phyloP scores from a whole-genome alignment of 352 stramenopile species.

The Pythium grandisporangium region DNA sequence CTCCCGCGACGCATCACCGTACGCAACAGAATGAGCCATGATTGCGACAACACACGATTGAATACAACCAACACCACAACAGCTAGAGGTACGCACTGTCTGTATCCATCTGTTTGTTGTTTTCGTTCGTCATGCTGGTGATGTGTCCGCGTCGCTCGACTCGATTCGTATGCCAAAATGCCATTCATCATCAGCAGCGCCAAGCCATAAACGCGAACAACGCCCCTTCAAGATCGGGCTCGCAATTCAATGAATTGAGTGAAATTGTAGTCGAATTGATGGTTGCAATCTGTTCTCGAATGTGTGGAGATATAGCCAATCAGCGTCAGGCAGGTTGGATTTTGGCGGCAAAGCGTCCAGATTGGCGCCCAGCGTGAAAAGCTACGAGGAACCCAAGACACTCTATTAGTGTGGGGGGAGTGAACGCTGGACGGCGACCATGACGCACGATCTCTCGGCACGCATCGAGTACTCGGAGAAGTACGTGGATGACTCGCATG shows the following conservation, averaged over 20 bases:
- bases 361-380: constrained; percentile 7
- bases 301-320: too few relatives aligned
- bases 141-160: constrained; percentile 1
- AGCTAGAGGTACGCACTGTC: constrained; percentile 34
- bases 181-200: too few relatives aligned
- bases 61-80: neutral
- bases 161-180: too few relatives aligned
- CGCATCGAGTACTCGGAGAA: constrained; percentile 95
- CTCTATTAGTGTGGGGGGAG: too few relatives aligned
- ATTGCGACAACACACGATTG: neutral
- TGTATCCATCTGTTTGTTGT: constrained; percentile 78
- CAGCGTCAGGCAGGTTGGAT: too few relatives aligned
- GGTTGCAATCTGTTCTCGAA: constrained; percentile 5
- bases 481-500: constrained; percentile 90
- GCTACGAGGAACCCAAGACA: constrained; percentile 3
- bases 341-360: too few relatives aligned
- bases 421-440: constrained; percentile 16
- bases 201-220: too few relatives aligned
- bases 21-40: constrained; percentile 1
- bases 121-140: constrained; percentile 34
- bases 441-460: constrained; percentile 81
- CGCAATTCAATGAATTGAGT: neutral
- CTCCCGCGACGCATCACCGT: neutral
- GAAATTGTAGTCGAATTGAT: neutral
- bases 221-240: neutral